Conservation (phyloP, 305 asterid genomes). For the Fraxinus floribunda region DNA sequence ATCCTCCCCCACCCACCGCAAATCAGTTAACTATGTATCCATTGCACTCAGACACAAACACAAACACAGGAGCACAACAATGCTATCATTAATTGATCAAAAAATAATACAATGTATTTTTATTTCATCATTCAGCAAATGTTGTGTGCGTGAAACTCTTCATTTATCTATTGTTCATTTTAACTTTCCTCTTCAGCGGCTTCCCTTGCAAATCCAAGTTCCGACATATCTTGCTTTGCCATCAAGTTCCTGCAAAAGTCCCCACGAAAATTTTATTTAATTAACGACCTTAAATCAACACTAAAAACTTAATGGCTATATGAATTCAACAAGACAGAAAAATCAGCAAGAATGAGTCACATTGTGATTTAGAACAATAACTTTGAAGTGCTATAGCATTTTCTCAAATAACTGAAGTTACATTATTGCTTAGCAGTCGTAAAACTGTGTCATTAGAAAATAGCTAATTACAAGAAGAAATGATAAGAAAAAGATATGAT, state of each 20-base stretch:
- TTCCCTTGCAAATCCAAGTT: conserved; percentile 70
- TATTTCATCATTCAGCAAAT: not conserved
- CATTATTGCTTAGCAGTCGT: not conserved
- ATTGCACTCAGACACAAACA: not conserved
- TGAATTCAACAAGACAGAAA: not conserved
- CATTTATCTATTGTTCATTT: conserved; percentile 29
- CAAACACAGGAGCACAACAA: not conserved
- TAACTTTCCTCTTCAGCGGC: conserved; percentile 22
- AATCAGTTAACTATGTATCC: not conserved
- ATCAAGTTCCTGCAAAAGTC: conserved; percentile 74
- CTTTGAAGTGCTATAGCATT: not conserved
- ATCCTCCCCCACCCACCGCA: not conserved
- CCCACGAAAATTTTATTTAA: not conserved
- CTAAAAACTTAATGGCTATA: not conserved
- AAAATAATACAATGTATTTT: not conserved
- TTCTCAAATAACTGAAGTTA: not conserved
- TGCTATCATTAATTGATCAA: not conserved
- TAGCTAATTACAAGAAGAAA: not conserved
- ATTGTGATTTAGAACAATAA: not conserved
- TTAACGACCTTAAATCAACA: not conserved
- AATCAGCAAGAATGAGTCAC: not conserved
- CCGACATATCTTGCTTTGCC: conserved; percentile 94
- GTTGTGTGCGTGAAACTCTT: not conserved
- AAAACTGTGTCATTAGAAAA: not conserved
- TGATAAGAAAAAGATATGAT: not conserved